Percentiles rank a stretch among this genome's conserved stretches.
Conservation (phyloP, 305 asterid species). For the Fraxinus baroniana region DNA sequence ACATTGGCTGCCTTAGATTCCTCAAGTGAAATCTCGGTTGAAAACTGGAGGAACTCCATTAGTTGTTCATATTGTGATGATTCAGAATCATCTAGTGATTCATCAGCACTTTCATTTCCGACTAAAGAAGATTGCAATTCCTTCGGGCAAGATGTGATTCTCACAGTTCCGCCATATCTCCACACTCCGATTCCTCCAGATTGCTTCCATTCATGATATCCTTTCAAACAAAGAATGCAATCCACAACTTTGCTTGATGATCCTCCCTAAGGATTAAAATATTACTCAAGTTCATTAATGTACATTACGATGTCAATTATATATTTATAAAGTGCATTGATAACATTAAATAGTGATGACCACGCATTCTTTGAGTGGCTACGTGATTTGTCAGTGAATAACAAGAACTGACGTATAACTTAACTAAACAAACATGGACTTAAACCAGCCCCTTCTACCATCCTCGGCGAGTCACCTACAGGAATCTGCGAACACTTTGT, state of each 20-base stretch:
- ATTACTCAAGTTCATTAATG: constrained; percentile 10
- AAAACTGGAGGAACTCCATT: constrained; percentile 65
- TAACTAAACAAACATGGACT: not conserved
- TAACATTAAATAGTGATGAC: constrained; percentile 9
- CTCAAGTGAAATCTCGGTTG: constrained; percentile 50
- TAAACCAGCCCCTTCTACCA: not conserved
- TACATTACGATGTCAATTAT: not conserved
- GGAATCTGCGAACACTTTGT: not conserved
- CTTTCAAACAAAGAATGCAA: constrained; percentile 88
- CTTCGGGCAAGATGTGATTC: constrained; percentile 65
- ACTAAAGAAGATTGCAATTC: constrained; percentile 64
- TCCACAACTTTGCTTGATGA: constrained; percentile 92
- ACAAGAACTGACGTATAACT: not conserved
- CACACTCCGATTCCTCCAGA: constrained; percentile 91
- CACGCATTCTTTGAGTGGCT: not conserved
- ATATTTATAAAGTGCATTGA: not conserved
- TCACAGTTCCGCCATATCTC: constrained; percentile 91
- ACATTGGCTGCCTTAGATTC: constrained; percentile 68
- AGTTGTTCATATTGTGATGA: constrained; percentile 74
- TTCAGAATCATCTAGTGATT: constrained; percentile 73
- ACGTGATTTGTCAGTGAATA: not conserved
- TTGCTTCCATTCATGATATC: constrained; percentile 84
- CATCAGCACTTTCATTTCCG: constrained; percentile 74
- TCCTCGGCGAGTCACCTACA: not conserved
- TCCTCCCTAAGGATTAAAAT: constrained; percentile 64